phyloP scores from a whole-genome alignment of 208 protist species.

The Lotmaria passim region DNA sequence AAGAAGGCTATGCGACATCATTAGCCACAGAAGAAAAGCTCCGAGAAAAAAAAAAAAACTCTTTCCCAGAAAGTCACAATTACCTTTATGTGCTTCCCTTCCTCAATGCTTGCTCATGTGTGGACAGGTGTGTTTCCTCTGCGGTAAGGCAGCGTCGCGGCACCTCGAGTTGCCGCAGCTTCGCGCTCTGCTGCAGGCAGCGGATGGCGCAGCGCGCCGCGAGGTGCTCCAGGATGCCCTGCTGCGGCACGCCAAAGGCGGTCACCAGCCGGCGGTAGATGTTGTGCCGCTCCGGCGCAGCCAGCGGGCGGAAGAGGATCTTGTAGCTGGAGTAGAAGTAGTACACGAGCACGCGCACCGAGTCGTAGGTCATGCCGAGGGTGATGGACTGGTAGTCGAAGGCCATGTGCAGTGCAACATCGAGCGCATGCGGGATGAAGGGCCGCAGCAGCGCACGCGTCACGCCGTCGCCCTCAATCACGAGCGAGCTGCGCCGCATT shows the following conservation, averaged over 20 bases:
- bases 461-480: conserved; percentile 20
- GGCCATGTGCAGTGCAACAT: conserved; percentile 16
- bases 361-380: conserved; percentile 75
- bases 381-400: conserved; percentile 70
- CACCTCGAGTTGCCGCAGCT: neutral
- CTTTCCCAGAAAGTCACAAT: too few relatives aligned
- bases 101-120: too few relatives aligned
- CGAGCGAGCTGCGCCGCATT: neutral
- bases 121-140: too few relatives aligned
- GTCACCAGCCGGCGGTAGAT: conserved; percentile 70
- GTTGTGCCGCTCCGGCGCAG: conserved; percentile 67
- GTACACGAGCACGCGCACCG: conserved; percentile 73
- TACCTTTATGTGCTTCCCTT: too few relatives aligned
- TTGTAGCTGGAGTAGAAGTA: conserved; percentile 82
- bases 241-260: conserved; percentile 70
- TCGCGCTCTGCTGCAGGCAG: conserved; percentile 49
- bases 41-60: too few relatives aligned
- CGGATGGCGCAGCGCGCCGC: conserved; percentile 78
- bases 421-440: conserved; percentile 8
- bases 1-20: too few relatives aligned
- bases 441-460: conserved; percentile 11
- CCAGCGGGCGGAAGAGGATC: conserved; percentile 74
- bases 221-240: conserved; percentile 70
- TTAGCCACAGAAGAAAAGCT: too few relatives aligned
- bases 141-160: neutral